Evolutionary conservation across 2,329 filamentous ascomycete species (phyloP).

Genomic region (Paecilomyces sp.): DNA sequence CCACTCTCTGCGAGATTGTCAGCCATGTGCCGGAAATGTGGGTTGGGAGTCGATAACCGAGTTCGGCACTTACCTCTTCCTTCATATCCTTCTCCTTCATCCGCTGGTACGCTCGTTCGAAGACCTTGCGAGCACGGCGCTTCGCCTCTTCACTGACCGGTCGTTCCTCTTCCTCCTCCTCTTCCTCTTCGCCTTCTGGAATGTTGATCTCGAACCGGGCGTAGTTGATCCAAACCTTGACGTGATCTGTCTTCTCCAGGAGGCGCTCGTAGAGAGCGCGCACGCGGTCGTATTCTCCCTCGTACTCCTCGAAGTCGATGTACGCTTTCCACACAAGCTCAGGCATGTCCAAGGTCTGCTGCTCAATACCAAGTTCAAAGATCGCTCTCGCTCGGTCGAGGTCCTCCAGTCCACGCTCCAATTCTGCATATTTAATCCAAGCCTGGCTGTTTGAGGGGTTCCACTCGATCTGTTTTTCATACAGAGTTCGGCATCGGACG

Average conservation of each 20-base stretch:
- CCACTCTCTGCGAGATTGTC: constrained; percentile 56
- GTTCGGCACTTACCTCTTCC: constrained; percentile 56
- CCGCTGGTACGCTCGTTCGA: constrained; percentile 73
- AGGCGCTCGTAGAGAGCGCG: constrained; percentile 81
- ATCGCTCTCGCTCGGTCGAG: constrained; percentile 81
- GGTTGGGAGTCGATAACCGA: neutral
- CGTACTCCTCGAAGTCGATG: constrained; percentile 97
- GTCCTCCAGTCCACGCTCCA: constrained; percentile 88
- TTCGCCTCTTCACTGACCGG: constrained; percentile 77
- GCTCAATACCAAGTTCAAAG: constrained; percentile 80
- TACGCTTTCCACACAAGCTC: constrained; percentile 97
- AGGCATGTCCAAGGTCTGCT: constrained; percentile 87
- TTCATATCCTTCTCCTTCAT: constrained; percentile 89
- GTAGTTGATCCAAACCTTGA: constrained; percentile 98
- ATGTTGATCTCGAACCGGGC: constrained; percentile 98
- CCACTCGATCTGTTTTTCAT: constrained; percentile 90
- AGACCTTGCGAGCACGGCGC: constrained; percentile 70
- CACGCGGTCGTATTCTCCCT: constrained; percentile 80
- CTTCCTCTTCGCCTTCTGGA: constrained; percentile 64
- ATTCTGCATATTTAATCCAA: constrained; percentile 93
- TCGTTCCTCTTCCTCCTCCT: constrained; percentile 50
- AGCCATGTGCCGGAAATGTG: constrained; percentile 13
- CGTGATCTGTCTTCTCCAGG: constrained; percentile 90
- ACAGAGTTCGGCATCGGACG: constrained; percentile 78
- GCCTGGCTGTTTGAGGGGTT: constrained; percentile 85